A percentile compares a stretch with the other conserved stretches of the same genome.
Evolutionary conservation across 805 yeast genomes (phyloP).

Genomic region (Candida odintsovae): DNA sequence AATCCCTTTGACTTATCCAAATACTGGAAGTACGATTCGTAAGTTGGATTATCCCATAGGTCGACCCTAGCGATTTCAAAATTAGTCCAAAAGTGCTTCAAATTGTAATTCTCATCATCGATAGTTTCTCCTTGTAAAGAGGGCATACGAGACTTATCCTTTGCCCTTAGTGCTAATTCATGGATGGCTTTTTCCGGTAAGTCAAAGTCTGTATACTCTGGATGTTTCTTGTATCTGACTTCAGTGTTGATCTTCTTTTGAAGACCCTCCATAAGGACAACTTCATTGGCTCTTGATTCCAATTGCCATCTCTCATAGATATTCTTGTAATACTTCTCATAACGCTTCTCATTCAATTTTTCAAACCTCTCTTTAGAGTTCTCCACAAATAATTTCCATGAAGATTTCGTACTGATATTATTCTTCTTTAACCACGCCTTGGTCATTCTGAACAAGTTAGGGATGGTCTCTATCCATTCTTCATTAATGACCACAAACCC

Average conservation of each 20-base stretch:
- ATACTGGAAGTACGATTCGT: slow-evolving; percentile 60
- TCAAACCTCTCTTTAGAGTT: slow-evolving; percentile 30
- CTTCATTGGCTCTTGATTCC: slow-evolving; percentile 23
- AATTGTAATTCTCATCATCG: slow-evolving; percentile 62
- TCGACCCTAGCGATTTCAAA: slow-evolving; percentile 87
- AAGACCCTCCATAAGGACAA: slow-evolving; percentile 27
- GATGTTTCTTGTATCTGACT: neutral
- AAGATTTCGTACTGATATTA: slow-evolving; percentile 44
- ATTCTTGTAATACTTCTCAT: slow-evolving; percentile 21
- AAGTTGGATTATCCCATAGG: slow-evolving; percentile 59
- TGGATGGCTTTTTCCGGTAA: slow-evolving; percentile 29
- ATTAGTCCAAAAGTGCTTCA: slow-evolving; percentile 91
- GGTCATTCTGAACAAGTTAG: slow-evolving; percentile 73
- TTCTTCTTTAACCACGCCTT: slow-evolving; percentile 49
- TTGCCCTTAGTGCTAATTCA: slow-evolving; percentile 31
- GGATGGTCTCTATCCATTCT: slow-evolving; percentile 78
- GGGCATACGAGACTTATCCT: slow-evolving; percentile 28
- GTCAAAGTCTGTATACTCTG: slow-evolving; percentile 9
- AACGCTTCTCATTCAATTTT: slow-evolving; percentile 27
- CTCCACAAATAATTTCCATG: slow-evolving; percentile 64
- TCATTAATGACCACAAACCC: slow-evolving; percentile 79
- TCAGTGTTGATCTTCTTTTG: slow-evolving; percentile 10
- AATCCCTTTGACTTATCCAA: slow-evolving; percentile 78
- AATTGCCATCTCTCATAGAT: slow-evolving; percentile 24
- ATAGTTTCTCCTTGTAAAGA: slow-evolving; percentile 47